Evolutionary conservation across 2,329 filamentous ascomycete genomes (phyloP), one percentile per base, ranked within the genome.

Genomic region (Aspergillus quadricinctus): DNA sequence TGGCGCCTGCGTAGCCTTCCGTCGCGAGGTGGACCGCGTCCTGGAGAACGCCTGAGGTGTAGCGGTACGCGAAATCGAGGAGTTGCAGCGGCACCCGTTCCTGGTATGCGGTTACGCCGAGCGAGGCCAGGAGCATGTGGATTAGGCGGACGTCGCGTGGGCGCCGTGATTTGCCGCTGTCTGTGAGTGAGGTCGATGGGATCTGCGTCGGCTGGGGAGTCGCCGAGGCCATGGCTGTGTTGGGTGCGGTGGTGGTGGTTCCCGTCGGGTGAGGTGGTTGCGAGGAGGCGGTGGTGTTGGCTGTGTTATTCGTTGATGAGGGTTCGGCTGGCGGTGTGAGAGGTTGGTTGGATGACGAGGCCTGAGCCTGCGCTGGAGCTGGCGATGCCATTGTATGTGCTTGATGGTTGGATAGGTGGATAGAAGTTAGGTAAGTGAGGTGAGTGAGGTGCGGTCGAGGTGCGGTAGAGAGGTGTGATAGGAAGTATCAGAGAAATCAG

Each of bases 21-120:
- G 75, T 76, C 23, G 77, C 74, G 25, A 81, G 75, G 53, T 82
- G 78, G 11, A 81, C 71, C 5, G 80, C 78, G 59, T 83, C 80
- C 60, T 80, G 77, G 1, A 83, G 70, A 0, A 80, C 77, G 23
- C 76, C 75, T 29, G 79, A 80, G 3, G 80, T 82, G 67, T 82
- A 82, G 54, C 79, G 76, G 71, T 81, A 80, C 50, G 78, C 79
- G 61, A 81, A 80, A 60, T 81, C 78, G 66, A 81, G 76, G 41
- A 81, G 75, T 61, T 81, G 78, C 3, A 81, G 70, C 1, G 78
- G 78, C 0, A 81, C 77, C n/a, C 78, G 77, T 61, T 81, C 78
- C 68, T 81, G 78, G 65, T 81, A 81, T 14, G 77, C 72, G 17
- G 72, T 77, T 48, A 81, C 76, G 40, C 79, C 79, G 25, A 78